Base-by-base conservation (phyloP, 306 rosid genomes). In the Lablab purpureus region DNA sequence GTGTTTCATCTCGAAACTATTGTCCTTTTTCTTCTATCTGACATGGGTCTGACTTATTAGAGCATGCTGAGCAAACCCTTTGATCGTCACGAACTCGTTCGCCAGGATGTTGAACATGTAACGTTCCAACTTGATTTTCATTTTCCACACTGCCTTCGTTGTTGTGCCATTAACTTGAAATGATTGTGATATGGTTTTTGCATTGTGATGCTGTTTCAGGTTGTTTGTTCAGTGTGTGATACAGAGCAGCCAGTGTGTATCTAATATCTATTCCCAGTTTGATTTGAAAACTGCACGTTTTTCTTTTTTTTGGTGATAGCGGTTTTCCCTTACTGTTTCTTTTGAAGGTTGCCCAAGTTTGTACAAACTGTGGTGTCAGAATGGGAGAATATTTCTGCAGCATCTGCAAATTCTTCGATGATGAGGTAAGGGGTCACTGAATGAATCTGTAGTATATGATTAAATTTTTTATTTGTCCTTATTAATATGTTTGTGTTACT, bases 321-420 rank as follows among this genome's bases (percentile, higher is more conserved):
- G 69, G 65, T 67, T 7, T 52, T 77, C 19, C 45, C 7, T 71
- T 37, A 18, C 41, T 45, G 52, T 49, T 67, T 14, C 17, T 67
- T 58, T 60, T 65, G 54, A 76, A 96, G 99, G 91, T 73, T 84
- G 90, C 97, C 78, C 91, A 85, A 90, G 89, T 88, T 83, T 96
- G 99, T 73, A 91, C 96, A 4, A 96, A 96, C 77, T 96, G 99
- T 67, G 98, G 99, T 28, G 89, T 96, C 69, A 89, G 73, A 82
- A 90, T 93, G 98, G 99, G 98, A 80, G 99, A 93, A 78, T 96
- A 96, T 83, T 93, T 90, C 87, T 96, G 99, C 52, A 73, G 86
- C 28, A 90, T 91, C 70, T 96, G 98, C 94, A 93, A 86, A 81
- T 96, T 96, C 88, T 93, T 81, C 28, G 98, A 96, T 45, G 99